These are phyloP conservation scores for Aspergillus baeticus DNA, from an alignment of 495 filamentous ascomycete species.

Conservation along the genomic window DNA sequence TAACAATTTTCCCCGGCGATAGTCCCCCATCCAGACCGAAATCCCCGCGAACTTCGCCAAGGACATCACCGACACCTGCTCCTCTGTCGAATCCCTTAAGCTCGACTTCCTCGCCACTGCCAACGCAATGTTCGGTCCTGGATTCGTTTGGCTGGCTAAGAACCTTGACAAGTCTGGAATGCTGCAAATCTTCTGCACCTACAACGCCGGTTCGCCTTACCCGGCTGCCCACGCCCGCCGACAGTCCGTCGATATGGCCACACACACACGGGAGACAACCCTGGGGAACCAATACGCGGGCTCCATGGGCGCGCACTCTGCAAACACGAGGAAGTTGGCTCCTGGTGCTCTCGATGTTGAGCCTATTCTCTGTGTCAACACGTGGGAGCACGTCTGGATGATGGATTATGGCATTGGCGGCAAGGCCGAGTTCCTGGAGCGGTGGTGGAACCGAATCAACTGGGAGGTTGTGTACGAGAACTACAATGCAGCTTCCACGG, in stretches of 20 bases:
- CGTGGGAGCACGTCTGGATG: constrained; percentile 94
- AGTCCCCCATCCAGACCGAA: constrained; percentile 48
- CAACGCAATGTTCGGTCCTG: constrained; percentile 90
- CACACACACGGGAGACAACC: constrained; percentile 41
- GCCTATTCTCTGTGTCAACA: constrained; percentile 87
- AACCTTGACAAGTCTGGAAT: constrained; percentile 45
- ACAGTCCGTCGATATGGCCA: constrained; percentile 81
- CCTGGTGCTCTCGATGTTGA: constrained; percentile 69
- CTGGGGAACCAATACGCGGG: constrained; percentile 48
- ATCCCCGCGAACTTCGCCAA: constrained; percentile 48
- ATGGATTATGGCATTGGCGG: constrained; percentile 78
- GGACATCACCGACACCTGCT: constrained; percentile 65
- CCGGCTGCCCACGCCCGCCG: constrained; percentile 77
- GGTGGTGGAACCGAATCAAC: constrained; percentile 85
- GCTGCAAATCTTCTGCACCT: constrained; percentile 80
- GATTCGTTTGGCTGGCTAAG: constrained; percentile 91
- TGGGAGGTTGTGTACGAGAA: constrained; percentile 69
- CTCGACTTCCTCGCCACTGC: constrained; percentile 79
- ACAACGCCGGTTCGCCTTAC: constrained; percentile 88
- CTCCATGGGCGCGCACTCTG: constrained; percentile 47
- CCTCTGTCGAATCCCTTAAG: constrained; percentile 76
- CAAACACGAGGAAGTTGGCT: constrained; percentile 47
- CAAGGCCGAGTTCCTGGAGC: constrained; percentile 72
- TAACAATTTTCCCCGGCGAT: constrained; percentile 7
- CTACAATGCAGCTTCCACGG: constrained; percentile 37